Base-by-base conservation (phyloP, 345 rosid genomes). In the Lepidium sativum region DNA sequence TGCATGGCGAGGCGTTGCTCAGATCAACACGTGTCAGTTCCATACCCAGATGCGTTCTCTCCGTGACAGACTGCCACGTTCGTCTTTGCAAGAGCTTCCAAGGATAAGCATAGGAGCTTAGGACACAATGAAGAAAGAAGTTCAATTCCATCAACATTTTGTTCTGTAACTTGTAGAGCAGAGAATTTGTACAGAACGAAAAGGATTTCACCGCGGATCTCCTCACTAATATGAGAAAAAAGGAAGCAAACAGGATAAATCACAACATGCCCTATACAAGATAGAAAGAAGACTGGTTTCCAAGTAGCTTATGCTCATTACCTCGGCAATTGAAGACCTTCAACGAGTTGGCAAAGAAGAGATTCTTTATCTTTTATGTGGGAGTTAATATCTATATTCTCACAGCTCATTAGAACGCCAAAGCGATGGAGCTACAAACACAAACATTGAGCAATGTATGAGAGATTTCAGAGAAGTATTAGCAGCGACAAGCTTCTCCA, bases 291-390 rank as follows among this genome's bases (percentile, higher is more conserved):
- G 15, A 56, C 25, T 10, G 34, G 14, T 39, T 8, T 58, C 59
- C 29, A 43, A 39, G 41, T 45, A 48, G 13, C 10, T 49, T n/a
- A 25, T 54, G 13, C 59, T 27, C 27, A 59, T 63, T 78, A 89
- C 99, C 96, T 87, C 9, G 97, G 97, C 72, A 89, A 71, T 37
- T 80, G 88, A 79, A 92, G 94, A 76, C 92, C 99, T 44, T 80
- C 55, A 9, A 81, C 84, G 25, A 90, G 94, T 73, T 80, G 85
- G 39, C 80, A 83, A 18, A 84, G 54, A 50, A 92, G 82, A 32
- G 79, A 77, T 47, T 75, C 75, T 68, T 53, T 80, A 74, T 84
- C 86, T 74, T 71, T 86, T 21, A 92, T 79, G 13, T 80, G 74
- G 11, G 67, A 65, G 61, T 50, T 76, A 40, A 82, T 71, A 69